Percentiles rank a stretch among this genome's conserved stretches.
Evolutionary conservation across 2,329 filamentous ascomycete species (phyloP).

Genomic region (Cordyceps sp.): DNA sequence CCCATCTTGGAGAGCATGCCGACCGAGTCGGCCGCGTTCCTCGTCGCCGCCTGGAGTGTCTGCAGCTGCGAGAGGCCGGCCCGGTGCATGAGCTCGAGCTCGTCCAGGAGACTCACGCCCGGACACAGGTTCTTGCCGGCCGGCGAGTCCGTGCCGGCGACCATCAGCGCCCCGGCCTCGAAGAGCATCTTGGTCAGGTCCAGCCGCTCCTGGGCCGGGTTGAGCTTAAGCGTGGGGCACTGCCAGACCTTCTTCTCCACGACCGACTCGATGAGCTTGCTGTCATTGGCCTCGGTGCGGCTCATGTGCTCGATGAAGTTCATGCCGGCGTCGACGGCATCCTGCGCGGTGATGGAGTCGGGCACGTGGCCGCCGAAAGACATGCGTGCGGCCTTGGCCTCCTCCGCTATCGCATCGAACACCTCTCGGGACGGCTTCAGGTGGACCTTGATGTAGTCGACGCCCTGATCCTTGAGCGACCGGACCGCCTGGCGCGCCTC

Average conservation of each 20-base stretch:
- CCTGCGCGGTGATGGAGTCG: background rate
- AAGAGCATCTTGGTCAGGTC: background rate
- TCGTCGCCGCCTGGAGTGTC: background rate
- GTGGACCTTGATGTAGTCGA: slow-evolving; percentile 1
- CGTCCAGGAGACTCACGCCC: background rate
- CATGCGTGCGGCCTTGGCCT: background rate
- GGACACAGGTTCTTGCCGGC: background rate
- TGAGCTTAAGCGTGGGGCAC: background rate
- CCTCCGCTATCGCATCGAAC: background rate
- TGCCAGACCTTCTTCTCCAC: background rate
- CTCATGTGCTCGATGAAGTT: slow-evolving; percentile 1
- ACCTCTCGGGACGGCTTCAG: background rate
- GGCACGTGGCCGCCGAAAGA: background rate
- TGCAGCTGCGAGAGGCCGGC: background rate
- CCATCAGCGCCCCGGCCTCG: background rate
- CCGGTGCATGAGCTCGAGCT: background rate
- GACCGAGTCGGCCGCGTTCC: background rate
- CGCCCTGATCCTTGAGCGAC: background rate
- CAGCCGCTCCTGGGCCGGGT: background rate
- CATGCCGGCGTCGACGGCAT: background rate
- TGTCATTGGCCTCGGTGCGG: background rate
- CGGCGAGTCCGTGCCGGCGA: slow-evolving; percentile 1
- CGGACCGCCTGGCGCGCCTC: background rate
- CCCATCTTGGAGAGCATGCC: background rate
- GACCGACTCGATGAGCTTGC: background rate